Percentiles rank a stretch among this genome's conserved stretches.
phyloP scores from a whole-genome alignment of 129 eudicot species.

The Glebionis coronaria region DNA sequence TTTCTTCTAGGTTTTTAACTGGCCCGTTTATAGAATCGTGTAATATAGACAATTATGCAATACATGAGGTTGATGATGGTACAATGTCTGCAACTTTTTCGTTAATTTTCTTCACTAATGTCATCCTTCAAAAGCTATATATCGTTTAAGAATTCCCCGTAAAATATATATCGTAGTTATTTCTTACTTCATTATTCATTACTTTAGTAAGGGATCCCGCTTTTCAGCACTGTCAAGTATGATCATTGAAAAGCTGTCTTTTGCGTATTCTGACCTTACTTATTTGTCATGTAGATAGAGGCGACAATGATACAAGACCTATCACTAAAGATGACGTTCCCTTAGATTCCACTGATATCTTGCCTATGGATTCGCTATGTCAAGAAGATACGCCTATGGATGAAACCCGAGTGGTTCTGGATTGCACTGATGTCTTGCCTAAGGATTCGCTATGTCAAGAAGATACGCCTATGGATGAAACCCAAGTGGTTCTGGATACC shows the following conservation, averaged over 20 bases:
- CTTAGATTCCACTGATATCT: not conserved
- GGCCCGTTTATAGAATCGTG: too few species aligned
- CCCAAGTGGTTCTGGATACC: conserved; percentile 19
- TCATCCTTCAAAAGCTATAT: too few species aligned
- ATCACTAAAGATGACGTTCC: not conserved
- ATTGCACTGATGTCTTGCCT: conserved; percentile 7
- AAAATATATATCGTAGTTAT: too few species aligned
- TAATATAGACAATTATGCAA: too few species aligned
- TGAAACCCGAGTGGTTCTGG: conserved; percentile 23
- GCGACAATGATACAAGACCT: not conserved
- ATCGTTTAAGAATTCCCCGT: too few species aligned
- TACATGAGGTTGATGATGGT: too few species aligned
- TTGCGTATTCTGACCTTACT: not conserved
- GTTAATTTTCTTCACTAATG: too few species aligned
- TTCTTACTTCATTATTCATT: too few species aligned
- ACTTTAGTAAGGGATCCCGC: too few species aligned
- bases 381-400: conserved; percentile 16
- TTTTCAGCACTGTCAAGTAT: not conserved
- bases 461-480: conserved; percentile 21
- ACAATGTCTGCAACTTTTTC: too few species aligned
- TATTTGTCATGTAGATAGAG: not conserved
- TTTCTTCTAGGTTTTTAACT: too few species aligned
- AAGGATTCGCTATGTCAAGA: conserved; percentile 22
- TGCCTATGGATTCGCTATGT: conserved; percentile 18
- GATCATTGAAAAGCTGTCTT: not conserved